A percentile compares a stretch with the other conserved stretches of the same genome.
These are phyloP conservation scores for Teunomyces barrocoloradensis DNA, from an alignment of 805 yeast species.

Conservation along the genomic window DNA sequence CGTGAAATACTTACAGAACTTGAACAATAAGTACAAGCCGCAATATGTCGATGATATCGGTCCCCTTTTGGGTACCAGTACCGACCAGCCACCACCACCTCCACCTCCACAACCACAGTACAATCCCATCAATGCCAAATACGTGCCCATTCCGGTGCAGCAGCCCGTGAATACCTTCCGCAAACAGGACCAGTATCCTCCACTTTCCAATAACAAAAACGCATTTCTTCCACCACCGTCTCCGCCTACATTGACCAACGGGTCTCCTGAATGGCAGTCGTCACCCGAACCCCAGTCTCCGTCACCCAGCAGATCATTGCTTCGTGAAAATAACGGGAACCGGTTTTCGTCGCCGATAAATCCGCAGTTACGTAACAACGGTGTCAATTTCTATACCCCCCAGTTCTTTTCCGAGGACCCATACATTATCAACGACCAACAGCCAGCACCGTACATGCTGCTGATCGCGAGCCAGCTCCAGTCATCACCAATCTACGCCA, in stretches of 20 bases:
- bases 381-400: conserved; percentile 33
- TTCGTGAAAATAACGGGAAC: neutral
- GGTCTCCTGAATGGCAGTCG: conserved; percentile 37
- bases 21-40: conserved; percentile 12
- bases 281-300: conserved; percentile 37
- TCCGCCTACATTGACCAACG: conserved; percentile 29
- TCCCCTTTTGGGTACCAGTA: conserved; percentile 19
- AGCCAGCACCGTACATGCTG: conserved; percentile 3
- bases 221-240: conserved; percentile 39
- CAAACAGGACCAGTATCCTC: conserved; percentile 6
- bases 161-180: conserved; percentile 22
- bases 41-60: conserved; percentile 37
- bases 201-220: conserved; percentile 15
- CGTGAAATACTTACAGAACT: conserved; percentile 41
- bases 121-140: conserved; percentile 18
- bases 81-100: neutral
- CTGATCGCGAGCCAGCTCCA: conserved; percentile 12
- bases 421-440: conserved; percentile 1
- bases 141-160: conserved; percentile 42
- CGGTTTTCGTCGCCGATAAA: conserved; percentile 24
- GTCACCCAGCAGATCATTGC: conserved; percentile 22
- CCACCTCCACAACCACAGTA: neutral
- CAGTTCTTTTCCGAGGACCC: conserved; percentile 38
- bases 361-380: conserved; percentile 17
- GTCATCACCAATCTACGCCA: conserved; percentile 22